Evolutionary conservation across 768 basidiomycete genomes (phyloP).

Genomic region (Collybia sordida): DNA sequence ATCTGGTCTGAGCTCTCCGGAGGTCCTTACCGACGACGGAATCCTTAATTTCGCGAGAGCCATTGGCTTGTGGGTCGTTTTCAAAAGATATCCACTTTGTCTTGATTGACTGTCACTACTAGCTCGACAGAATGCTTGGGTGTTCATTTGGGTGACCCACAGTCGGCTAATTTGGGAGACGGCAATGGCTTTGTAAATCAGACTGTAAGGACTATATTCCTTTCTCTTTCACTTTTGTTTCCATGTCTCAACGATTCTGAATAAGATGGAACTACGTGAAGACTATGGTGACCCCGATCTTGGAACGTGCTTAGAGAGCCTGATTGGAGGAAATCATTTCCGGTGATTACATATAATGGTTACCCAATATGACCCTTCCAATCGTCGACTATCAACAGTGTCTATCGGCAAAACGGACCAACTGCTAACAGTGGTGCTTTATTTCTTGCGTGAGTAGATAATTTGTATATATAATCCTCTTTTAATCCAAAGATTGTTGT

Average conservation of each 20-base stretch:
- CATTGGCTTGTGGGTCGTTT: slow-evolving; percentile 55
- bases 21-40: slow-evolving; percentile 54
- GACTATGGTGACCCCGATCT: slow-evolving; percentile 65
- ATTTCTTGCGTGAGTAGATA: slow-evolving; percentile 42
- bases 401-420: slow-evolving; percentile 60
- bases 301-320: slow-evolving; percentile 75
- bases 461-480: not conserved
- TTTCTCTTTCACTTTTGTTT: slow-evolving; percentile 8
- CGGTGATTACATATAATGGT: slow-evolving; percentile 63
- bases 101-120: slow-evolving; percentile 20
- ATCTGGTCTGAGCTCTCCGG: slow-evolving; percentile 59
- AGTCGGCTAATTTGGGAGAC: slow-evolving; percentile 78
- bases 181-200: slow-evolving; percentile 61
- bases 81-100: slow-evolving; percentile 9
- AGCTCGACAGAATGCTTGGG: slow-evolving; percentile 67
- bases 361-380: not conserved
- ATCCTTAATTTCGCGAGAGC: slow-evolving; percentile 59
- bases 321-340: slow-evolving; percentile 80
- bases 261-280: slow-evolving; percentile 69
- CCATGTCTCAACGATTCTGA: slow-evolving; percentile 20
- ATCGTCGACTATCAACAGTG: slow-evolving; percentile 24
- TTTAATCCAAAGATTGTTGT: not conserved
- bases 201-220: slow-evolving; percentile 39
- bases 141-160: slow-evolving; percentile 63
- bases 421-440: slow-evolving; percentile 45